phyloP scores from a whole-genome alignment of 495 filamentous ascomycete genomes.

The Penicillium pulvis region DNA sequence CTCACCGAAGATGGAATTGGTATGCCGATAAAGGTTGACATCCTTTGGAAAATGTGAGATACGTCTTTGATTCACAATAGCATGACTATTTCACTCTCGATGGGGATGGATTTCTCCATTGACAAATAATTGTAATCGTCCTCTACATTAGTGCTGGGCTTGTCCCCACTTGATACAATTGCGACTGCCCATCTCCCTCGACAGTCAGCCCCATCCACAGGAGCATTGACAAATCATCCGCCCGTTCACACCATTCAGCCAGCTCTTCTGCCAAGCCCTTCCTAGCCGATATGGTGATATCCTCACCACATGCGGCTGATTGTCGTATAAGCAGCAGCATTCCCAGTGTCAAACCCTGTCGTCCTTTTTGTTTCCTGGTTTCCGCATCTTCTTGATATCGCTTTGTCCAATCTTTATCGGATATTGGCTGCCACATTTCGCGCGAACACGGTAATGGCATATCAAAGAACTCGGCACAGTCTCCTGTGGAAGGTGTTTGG shows the following conservation, averaged over 20 bases:
- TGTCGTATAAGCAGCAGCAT: background rate
- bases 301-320: background rate
- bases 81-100: too few relatives aligned
- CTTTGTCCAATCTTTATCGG: background rate
- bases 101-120: too few relatives aligned
- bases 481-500: conserved; percentile 3
- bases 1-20: background rate
- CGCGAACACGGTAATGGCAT: conserved; percentile 6
- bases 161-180: background rate
- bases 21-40: background rate
- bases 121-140: background rate
- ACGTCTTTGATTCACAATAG: too few relatives aligned
- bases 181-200: conserved; percentile 6
- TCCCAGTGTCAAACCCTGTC: background rate
- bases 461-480: conserved; percentile 8
- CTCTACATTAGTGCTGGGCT: background rate
- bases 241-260: conserved; percentile 7
- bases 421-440: conserved; percentile 1
- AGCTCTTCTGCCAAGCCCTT: conserved; percentile 1
- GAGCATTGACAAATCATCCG: conserved; percentile 9
- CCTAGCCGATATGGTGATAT: background rate
- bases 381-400: background rate
- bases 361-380: background rate
- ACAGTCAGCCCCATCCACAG: conserved; percentile 7
- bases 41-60: too few relatives aligned